A percentile compares a stretch with the other conserved stretches of the same genome.
phyloP scores from a whole-genome alignment of 208 protist species.

The Trichomonas vaginalis region DNA sequence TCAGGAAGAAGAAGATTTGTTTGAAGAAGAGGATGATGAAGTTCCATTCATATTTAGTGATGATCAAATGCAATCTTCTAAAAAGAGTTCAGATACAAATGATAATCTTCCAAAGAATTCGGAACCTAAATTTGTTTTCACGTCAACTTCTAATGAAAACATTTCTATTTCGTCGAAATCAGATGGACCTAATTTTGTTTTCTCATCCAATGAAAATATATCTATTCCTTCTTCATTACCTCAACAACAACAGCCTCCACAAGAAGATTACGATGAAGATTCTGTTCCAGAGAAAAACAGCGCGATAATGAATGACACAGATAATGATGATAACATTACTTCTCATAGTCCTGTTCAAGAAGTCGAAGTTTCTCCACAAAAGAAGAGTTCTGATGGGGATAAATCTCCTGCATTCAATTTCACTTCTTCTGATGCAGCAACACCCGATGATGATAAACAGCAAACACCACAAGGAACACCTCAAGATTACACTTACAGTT shows the following conservation, averaged over 20 bases:
- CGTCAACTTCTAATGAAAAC: not conserved
- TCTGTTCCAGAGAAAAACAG: not conserved
- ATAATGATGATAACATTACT: too few relatives aligned
- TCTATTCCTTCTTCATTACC: not conserved
- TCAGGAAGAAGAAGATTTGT: not conserved
- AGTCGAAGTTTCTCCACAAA: not conserved
- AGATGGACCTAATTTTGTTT: not conserved
- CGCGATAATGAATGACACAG: not conserved
- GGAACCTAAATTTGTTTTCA: not conserved
- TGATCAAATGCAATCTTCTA: not conserved
- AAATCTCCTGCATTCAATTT: not conserved
- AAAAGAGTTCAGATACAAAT: not conserved
- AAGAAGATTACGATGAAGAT: not conserved
- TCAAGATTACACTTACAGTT: not conserved
- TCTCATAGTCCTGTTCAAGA: not conserved
- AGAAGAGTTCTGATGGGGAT: not conserved
- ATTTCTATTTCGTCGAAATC: not conserved
- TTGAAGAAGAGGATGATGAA: not conserved
- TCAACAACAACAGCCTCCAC: not conserved
- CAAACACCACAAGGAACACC: not conserved
- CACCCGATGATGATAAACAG: not conserved
- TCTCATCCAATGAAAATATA: not conserved
- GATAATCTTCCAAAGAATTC: not conserved
- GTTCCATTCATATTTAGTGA: not conserved
- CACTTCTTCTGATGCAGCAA: not conserved